Percentiles rank a stretch among this genome's conserved stretches.
Evolutionary conservation across 257 asterid species (phyloP).

Genomic region (Solanum pinnatisectum): DNA sequence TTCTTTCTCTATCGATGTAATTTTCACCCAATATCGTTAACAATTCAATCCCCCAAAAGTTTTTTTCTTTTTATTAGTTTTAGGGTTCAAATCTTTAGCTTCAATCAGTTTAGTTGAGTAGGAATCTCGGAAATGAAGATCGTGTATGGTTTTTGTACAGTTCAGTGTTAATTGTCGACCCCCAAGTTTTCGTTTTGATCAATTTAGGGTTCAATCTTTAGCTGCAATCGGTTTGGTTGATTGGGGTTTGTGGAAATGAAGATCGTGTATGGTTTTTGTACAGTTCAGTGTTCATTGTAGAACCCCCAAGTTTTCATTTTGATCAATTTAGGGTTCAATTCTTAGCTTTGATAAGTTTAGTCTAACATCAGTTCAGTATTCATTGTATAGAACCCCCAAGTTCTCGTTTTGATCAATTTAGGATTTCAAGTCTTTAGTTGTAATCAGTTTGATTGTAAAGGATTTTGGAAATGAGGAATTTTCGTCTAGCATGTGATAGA

Average conservation of each 20-base stretch:
- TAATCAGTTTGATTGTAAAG: neutral
- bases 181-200: neutral
- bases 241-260: neutral
- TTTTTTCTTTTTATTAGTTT: neutral
- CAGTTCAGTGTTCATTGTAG: neutral
- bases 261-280: neutral
- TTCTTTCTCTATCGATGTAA: neutral
- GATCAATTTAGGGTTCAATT: neutral
- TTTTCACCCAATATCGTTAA: neutral
- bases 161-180: neutral
- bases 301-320: neutral
- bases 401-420: neutral
- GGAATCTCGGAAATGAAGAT: neutral
- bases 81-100: neutral
- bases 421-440: neutral
- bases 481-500: neutral
- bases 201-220: neutral
- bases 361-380: neutral
- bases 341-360: neutral
- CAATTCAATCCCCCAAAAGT: neutral
- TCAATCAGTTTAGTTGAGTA: neutral
- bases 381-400: neutral
- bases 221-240: neutral
- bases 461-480: constrained; percentile 44
- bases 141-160: neutral